A percentile compares a stretch with the other conserved stretches of the same genome.
Conservation (phyloP, 176 grass and related monocot genomes). For the Thalia dealbata region DNA sequence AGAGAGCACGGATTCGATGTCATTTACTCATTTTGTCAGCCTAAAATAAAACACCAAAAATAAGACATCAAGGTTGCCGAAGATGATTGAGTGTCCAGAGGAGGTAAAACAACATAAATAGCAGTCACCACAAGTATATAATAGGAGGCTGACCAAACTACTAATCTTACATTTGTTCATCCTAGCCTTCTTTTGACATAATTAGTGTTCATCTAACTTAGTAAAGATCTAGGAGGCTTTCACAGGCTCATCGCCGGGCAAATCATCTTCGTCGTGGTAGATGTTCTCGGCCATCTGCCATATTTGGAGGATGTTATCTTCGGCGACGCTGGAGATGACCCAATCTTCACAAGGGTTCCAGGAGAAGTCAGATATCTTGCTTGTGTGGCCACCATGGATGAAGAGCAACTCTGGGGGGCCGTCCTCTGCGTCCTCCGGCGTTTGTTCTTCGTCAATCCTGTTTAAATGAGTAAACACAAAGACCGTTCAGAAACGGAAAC, state of each 20-base stretch:
- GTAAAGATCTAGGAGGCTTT: conserved; percentile 31
- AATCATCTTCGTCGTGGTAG: conserved; percentile 90
- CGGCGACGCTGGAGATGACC: conserved; percentile 78
- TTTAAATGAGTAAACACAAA: not conserved
- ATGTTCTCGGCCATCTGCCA: conserved; percentile 99
- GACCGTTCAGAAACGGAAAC: not conserved
- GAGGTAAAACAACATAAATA: no score
- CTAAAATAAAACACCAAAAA: no score
- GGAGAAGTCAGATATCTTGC: conserved; percentile 97
- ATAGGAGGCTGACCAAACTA: no score
- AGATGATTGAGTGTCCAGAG: no score
- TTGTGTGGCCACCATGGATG: conserved; percentile 95
- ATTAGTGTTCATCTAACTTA: not conserved
- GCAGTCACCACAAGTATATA: no score
- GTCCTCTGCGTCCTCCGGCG: conserved; percentile 82
- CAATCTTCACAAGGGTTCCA: conserved; percentile 97
- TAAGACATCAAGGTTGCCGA: no score
- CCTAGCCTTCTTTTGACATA: not conserved
- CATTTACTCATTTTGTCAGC: no score
- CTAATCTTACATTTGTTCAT: not conserved
- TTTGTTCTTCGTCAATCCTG: conserved; percentile 91
- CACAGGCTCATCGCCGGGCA: conserved; percentile 49
- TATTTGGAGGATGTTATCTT: conserved; percentile 99
- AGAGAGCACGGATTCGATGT: no score
- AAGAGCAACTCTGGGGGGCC: conserved; percentile 87